A percentile compares a stretch with the other conserved stretches of the same genome.
Evolutionary conservation across 2,329 filamentous ascomycete genomes (phyloP).

Genomic region (Amesomyces nigricolor): DNA sequence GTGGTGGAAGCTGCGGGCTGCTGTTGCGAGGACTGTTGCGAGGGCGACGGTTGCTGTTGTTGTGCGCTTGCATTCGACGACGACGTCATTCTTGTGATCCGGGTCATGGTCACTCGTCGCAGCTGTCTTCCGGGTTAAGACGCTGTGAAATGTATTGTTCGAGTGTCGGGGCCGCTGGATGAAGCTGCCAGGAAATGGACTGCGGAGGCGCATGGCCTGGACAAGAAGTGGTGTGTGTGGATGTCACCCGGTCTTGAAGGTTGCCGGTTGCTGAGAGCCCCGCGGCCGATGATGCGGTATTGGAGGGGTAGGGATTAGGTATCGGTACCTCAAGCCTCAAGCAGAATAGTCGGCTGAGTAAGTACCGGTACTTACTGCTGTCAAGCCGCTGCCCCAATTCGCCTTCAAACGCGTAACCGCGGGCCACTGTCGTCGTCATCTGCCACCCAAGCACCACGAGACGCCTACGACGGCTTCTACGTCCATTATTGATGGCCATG

Average conservation of each 20-base stretch:
- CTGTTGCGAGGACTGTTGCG: conserved; percentile 3
- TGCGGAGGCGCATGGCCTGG: not conserved
- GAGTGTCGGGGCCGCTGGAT: not conserved
- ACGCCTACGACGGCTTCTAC: not conserved
- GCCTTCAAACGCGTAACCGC: conserved; percentile 14
- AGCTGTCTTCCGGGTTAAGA: not conserved
- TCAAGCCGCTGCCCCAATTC: conserved; percentile 8
- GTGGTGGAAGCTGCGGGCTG: conserved; percentile 1
- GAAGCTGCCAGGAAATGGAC: not conserved
- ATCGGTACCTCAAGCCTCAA: conserved; percentile 2
- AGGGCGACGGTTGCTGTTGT: not conserved
- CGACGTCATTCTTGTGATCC: conserved; percentile 24
- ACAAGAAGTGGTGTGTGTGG: not conserved
- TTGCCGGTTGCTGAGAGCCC: conserved; percentile 4
- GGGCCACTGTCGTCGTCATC: conserved; percentile 20
- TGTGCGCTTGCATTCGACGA: conserved; percentile 1
- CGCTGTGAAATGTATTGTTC: not conserved
- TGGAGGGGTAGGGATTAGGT: conserved; percentile 11
- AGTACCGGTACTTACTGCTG: not conserved
- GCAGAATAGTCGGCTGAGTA: not conserved
- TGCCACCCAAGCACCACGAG: conserved; percentile 5
- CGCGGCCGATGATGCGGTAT: conserved; percentile 14
- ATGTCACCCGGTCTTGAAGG: conserved; percentile 8
- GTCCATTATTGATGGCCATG: too few relatives aligned
- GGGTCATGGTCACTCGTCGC: conserved; percentile 20